Percentiles rank a stretch among this genome's conserved stretches.
Conservation (phyloP, 345 rosid species). For the Garcia nutans region DNA sequence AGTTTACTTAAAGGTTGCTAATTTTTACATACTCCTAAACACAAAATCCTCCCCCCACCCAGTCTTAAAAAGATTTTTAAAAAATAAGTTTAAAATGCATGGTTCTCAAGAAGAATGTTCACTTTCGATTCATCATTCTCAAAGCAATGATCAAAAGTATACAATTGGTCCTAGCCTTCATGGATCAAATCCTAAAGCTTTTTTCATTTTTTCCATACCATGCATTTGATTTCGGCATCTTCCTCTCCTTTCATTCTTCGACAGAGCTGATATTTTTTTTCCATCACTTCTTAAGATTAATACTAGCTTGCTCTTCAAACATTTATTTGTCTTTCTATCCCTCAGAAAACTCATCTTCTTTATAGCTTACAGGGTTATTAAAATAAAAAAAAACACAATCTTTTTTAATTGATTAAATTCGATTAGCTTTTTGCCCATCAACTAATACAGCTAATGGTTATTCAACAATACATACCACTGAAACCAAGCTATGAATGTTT, state of each 20-base stretch:
- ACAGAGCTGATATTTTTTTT: not conserved
- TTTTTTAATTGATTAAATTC: not conserved
- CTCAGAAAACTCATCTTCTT: slow-evolving; percentile 1
- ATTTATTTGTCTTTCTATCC: not conserved
- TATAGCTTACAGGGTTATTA: slow-evolving; percentile 12
- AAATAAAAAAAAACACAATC: not conserved
- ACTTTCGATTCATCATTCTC: not conserved
- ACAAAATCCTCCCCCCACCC: not conserved
- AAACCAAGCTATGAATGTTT: slow-evolving; percentile 62
- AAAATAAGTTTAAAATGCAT: too few species aligned
- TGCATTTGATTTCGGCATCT: not conserved
- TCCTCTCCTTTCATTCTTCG: not conserved
- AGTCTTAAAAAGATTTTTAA: not conserved
- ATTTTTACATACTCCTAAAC: not conserved
- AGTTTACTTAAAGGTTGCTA: not conserved
- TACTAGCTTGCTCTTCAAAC: not conserved
- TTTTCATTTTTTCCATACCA: not conserved
- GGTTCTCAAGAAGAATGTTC: not conserved
- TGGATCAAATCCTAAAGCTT: not conserved
- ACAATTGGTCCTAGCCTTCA: not conserved
- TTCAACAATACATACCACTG: slow-evolving; percentile 59
- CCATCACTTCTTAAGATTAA: not conserved
- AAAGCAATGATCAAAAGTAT: not conserved
- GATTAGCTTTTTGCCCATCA: not conserved
- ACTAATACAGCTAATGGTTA: not conserved